Evolutionary conservation across 1,139 yeast genomes (phyloP).

Genomic region (Yamadazyma atlantica): DNA sequence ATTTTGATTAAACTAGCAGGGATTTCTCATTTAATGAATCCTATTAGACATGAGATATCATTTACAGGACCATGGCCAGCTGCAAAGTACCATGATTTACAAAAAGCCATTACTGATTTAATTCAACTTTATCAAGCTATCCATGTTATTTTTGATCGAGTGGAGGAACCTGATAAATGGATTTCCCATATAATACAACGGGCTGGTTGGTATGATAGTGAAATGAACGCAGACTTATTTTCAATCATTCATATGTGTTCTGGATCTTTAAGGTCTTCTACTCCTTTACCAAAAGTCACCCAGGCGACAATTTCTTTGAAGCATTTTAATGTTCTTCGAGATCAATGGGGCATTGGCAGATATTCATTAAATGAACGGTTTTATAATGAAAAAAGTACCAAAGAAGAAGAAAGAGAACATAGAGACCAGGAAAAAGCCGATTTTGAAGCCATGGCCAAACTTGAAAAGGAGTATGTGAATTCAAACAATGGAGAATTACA

Average conservation of each 20-base stretch:
- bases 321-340: conserved; percentile 29
- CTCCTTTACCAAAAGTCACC: conserved; percentile 34
- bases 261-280: conserved; percentile 25
- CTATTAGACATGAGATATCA: conserved; percentile 33
- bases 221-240: conserved; percentile 32
- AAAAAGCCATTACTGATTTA: conserved; percentile 26
- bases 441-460: neutral
- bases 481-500: conserved; percentile 8
- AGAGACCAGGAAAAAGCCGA: neutral
- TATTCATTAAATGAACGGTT: conserved; percentile 29
- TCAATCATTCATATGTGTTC: conserved; percentile 35
- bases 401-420: neutral
- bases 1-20: conserved; percentile 24
- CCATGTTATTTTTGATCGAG: conserved; percentile 24
- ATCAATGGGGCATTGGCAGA: conserved; percentile 30
- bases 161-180: conserved; percentile 31
- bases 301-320: conserved; percentile 32
- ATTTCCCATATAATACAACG: conserved; percentile 25
- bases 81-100: conserved; percentile 26
- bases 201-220: conserved; percentile 33
- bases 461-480: conserved; percentile 2
- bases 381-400: conserved; percentile 13
- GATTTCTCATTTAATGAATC: conserved; percentile 22
- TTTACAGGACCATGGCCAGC: conserved; percentile 39
- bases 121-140: conserved; percentile 29